Base-by-base conservation (phyloP, 306 rosid genomes). In the Hylodesmum podocarpum region DNA sequence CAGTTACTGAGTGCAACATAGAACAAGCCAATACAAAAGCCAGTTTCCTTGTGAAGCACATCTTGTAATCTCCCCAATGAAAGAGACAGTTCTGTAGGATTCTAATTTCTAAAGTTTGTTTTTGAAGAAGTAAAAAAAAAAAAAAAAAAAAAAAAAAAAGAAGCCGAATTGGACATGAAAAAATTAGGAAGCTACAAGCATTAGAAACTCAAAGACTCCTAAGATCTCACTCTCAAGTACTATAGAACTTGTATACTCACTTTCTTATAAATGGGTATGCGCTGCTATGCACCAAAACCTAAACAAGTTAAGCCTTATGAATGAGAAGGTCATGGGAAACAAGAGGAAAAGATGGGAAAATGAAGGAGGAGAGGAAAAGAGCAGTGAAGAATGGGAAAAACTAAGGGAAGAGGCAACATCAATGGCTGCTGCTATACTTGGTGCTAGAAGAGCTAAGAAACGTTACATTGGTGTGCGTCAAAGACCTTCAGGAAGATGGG, bases 391-490 rank as follows among this genome's bases (percentile, higher is more conserved):
- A 37, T 59, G 55, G 72, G 59, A 78, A 31, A 40, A 79, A 49
- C 40, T 77, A 77, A 80, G 79, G 44, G 79, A 77, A 74, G 86
- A 79, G 34, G 82, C 84, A 22, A 80, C 78, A 55, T 65, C 75
- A 33, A 43, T 71, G 43, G 75, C 85, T n/a, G 78, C 85, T 62
- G 70, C 70, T 15, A 27, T 77, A 37, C 81, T 84, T 7, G 46
- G 78, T 24, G 80, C 65, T 14, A 54, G 83, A 37, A 78, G 80
- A 66, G 72, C 76, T 1, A 82, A 49, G 51, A 82, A 82, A 25
- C 75, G 85, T 12, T 85, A 53, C 86, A 81, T 81, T 55, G 86
- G 88, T 0, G 88, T 85, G 51, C 47, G 86, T 1, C 88, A 81
- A 70, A 73, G 88, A 40, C 79, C 85, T 9, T 82, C 86, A 27